A percentile compares a stretch with the other conserved stretches of the same genome.
Evolutionary conservation across 305 asterid species (phyloP).

Genomic region (Fraxinus platypoda): DNA sequence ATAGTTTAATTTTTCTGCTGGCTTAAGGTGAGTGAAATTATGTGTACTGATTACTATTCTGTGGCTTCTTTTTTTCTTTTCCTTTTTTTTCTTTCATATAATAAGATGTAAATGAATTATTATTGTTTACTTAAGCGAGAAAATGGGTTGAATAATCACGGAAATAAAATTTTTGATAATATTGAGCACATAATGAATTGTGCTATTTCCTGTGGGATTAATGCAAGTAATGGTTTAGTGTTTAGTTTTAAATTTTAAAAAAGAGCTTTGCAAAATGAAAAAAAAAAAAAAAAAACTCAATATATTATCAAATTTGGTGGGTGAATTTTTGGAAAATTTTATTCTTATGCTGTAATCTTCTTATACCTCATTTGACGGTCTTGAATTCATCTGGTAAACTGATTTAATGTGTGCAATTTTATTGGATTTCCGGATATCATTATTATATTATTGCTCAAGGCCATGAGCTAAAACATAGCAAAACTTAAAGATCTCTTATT

Average conservation of each 20-base stretch:
- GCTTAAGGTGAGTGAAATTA: not conserved
- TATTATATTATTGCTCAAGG: not conserved
- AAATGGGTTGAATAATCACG: not conserved
- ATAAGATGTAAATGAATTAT: not conserved
- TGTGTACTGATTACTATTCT: not conserved
- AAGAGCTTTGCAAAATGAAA: too few species aligned
- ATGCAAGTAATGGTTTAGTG: not conserved
- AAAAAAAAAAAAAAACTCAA: too few species aligned
- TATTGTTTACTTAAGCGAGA: not conserved
- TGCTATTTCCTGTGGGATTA: not conserved
- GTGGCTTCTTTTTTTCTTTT: not conserved
- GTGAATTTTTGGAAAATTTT: not conserved
- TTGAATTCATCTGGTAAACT: not conserved
- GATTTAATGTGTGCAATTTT: not conserved
- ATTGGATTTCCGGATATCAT: not conserved
- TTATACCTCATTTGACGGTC: not conserved
- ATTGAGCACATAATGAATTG: not conserved
- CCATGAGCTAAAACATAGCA: not conserved
- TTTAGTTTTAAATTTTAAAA: too few species aligned
- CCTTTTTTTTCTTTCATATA: too few species aligned
- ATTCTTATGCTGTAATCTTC: not conserved
- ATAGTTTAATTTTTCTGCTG: not conserved
- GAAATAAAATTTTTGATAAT: not conserved
- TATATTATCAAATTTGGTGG: not conserved
- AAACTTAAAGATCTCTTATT: not conserved